These are phyloP conservation scores for Bertia moriformis DNA, from an alignment of 2,329 filamentous ascomycete genomes.

Conservation along the genomic window DNA sequence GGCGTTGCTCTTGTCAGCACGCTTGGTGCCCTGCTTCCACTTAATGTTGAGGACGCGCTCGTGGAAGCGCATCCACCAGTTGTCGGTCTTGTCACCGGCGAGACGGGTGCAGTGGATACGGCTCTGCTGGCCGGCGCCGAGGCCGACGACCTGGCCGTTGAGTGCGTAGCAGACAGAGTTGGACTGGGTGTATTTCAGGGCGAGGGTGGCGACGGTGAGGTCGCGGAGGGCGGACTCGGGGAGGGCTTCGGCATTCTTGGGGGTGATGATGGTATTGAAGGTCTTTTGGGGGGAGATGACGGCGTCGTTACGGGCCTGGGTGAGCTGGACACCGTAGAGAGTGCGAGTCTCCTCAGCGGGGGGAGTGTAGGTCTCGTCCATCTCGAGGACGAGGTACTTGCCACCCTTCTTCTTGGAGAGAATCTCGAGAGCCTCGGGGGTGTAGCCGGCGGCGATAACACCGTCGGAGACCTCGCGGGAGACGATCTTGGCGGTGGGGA, in stretches of 20 bases:
- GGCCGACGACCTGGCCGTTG: conserved; percentile 83
- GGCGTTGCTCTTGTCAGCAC: conserved; percentile 93
- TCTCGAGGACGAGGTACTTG: conserved; percentile 89
- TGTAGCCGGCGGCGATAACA: conserved; percentile 80
- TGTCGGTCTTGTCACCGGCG: conserved; percentile 94
- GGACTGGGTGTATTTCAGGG: conserved; percentile 95
- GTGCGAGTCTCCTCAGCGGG: conserved; percentile 70
- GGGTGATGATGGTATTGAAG: conserved; percentile 73
- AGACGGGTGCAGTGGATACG: conserved; percentile 97
- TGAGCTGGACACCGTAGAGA: conserved; percentile 76
- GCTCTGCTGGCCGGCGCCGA: conserved; percentile 92
- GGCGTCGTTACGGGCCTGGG: conserved; percentile 86
- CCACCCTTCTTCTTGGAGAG: conserved; percentile 97
- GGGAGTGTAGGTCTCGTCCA: conserved; percentile 76
- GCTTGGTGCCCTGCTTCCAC: conserved; percentile 96
- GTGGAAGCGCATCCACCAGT: conserved; percentile 99
- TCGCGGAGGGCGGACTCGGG: conserved; percentile 75
- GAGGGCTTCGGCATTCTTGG: conserved; percentile 61
- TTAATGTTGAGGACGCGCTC: conserved; percentile 73
- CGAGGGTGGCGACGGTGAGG: conserved; percentile 87
- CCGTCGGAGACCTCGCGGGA: conserved; percentile 95
- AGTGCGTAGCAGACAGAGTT: conserved; percentile 97
- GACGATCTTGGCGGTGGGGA: conserved; percentile 92
- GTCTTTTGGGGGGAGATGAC: conserved; percentile 64
- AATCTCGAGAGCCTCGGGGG: conserved; percentile 73